Conservation (phyloP, 371 early-diverging fungal genomes). For the Mortierella sp. region DNA sequence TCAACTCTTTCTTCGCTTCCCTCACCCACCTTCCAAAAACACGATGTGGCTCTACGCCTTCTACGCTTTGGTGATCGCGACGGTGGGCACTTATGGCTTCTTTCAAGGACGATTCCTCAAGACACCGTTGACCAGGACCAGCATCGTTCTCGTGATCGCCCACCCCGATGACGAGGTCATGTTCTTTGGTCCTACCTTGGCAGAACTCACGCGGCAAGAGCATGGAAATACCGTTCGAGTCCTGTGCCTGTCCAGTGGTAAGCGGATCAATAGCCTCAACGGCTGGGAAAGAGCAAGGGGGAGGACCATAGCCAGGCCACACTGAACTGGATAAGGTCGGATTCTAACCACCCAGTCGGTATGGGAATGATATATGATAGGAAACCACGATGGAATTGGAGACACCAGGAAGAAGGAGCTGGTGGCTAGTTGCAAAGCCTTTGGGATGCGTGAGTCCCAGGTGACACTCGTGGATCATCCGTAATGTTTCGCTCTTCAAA, state of each 20-base stretch:
- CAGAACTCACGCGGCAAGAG: constrained; percentile 59
- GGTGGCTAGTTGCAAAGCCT: constrained; percentile 67
- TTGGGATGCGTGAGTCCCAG: constrained; percentile 72
- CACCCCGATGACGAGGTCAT: constrained; percentile 99
- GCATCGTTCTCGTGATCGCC: constrained; percentile 88
- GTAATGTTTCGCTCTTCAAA: constrained; percentile 46
- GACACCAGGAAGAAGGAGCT: constrained; percentile 83
- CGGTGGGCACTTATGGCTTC: constrained; percentile 35
- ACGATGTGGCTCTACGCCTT: too few species aligned
- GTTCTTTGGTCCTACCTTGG: constrained; percentile 96
- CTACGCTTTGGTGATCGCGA: constrained; percentile 23
- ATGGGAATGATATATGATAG: constrained; percentile 43
- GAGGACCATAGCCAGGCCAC: too few species aligned
- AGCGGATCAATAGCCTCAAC: not conserved
- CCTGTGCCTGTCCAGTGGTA: constrained; percentile 90
- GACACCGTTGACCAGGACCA: constrained; percentile 51
- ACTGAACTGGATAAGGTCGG: too few species aligned
- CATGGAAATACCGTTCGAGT: constrained; percentile 68
- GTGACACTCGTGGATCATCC: constrained; percentile 75
- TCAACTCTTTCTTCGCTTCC: too few species aligned
- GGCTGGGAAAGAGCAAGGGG: too few species aligned
- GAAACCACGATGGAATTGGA: constrained; percentile 85
- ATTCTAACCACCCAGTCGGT: not conserved
- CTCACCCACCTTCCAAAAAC: too few species aligned
- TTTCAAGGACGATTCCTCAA: constrained; percentile 39